Conservation (phyloP, 1,139 yeast species). For the Taphrina pruni region DNA sequence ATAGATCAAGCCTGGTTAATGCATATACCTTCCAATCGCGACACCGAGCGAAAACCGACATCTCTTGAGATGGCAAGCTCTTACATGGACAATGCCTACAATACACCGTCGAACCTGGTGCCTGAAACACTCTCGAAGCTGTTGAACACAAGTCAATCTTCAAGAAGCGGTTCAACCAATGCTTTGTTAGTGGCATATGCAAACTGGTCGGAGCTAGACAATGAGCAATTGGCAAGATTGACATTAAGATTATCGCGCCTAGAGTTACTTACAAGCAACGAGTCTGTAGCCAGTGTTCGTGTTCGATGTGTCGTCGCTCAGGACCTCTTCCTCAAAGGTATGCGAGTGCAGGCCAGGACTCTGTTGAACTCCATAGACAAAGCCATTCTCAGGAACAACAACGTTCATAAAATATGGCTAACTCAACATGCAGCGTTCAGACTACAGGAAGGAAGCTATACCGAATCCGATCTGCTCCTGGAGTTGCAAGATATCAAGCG, state of each 20-base stretch:
- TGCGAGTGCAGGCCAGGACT: conserved; percentile 8
- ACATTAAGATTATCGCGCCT: not conserved
- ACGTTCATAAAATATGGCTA: conserved; percentile 1
- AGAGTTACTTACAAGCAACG: not conserved
- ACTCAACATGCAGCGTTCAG: conserved; percentile 24
- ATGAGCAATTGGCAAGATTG: not conserved
- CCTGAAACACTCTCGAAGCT: not conserved
- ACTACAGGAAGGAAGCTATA: not conserved
- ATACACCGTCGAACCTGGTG: no score
- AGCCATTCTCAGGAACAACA: not conserved
- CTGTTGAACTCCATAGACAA: conserved; percentile 1
- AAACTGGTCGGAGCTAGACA: conserved; percentile 1
- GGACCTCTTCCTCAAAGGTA: not conserved
- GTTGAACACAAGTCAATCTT: not conserved
- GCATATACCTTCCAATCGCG: not conserved
- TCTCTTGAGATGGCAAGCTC: not conserved
- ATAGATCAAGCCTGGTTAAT: not conserved
- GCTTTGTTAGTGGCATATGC: not conserved
- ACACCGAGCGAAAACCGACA: not conserved
- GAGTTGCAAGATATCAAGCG: conserved; percentile 19
- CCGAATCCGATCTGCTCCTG: conserved; percentile 9
- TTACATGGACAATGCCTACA: not conserved
- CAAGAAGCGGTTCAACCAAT: not conserved
- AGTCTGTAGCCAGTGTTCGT: not conserved
- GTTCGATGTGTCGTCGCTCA: conserved; percentile 7